Evolutionary conservation across 352 stramenopile genomes (phyloP).

Genomic region (Halophytophthora polymorphica): DNA sequence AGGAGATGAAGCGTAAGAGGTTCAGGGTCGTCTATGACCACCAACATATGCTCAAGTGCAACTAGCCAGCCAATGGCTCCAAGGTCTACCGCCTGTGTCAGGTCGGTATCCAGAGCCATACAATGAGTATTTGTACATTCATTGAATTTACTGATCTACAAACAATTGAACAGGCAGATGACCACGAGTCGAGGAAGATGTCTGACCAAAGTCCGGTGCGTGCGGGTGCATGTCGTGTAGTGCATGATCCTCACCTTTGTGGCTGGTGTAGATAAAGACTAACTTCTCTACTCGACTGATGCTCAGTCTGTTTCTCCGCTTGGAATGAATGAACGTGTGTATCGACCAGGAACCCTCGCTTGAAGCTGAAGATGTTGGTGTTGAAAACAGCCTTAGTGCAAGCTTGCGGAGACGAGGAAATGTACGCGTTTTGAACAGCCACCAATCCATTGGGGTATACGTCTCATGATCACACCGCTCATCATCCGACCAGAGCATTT

Average conservation of each 20-base stretch:
- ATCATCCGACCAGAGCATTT: background rate
- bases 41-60: too few species aligned
- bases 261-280: slow-evolving; percentile 4
- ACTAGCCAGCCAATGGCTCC: too few species aligned
- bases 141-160: too few species aligned
- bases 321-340: slow-evolving; percentile 1
- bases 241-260: background rate
- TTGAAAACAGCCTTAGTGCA: background rate
- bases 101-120: too few species aligned
- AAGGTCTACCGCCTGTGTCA: too few species aligned
- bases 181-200: too few species aligned
- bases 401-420: background rate
- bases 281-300: background rate
- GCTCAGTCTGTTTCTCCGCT: slow-evolving; percentile 1
- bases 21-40: too few species aligned
- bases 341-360: slow-evolving; percentile 5
- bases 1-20: too few species aligned
- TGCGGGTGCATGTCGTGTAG: background rate
- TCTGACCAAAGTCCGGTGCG: too few species aligned
- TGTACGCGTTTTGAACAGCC: background rate
- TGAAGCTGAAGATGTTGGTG: slow-evolving; percentile 5
- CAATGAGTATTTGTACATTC: too few species aligned
- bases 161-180: too few species aligned
- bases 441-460: background rate
- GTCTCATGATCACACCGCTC: background rate